Base-by-base conservation (phyloP, 345 rosid genomes). In the Nasturtium officinale region DNA sequence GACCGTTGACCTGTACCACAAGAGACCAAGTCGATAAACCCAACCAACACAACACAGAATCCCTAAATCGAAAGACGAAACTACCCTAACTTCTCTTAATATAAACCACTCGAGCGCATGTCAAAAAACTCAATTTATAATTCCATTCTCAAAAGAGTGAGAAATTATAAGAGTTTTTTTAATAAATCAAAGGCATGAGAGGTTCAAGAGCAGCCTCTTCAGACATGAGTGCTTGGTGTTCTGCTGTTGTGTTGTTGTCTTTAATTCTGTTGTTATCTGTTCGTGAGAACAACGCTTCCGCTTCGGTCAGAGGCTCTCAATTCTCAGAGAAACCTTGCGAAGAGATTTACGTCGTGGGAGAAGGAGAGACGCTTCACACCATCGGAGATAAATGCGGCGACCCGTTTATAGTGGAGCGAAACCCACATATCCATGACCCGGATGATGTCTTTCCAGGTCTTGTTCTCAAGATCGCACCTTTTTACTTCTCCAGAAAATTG, bases 381-480 rank as follows among this genome's bases (percentile, higher is more conserved):
- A 91, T 89, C 67, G 79, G 91, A 42, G 83, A 79, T n/a, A 91
- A 87, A 81, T 91, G 97, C 61, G 87, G 83, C 0, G 97, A 91
- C 77, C 97, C 91, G 12, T 91, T 80, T 55, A 89, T 91, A 8
- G 81, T 89, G 10, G 97, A 89, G 80, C 77, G 80, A 12, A 91
- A 91, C 72, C 97, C 97, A 59, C 97, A 91, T 55, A 84, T 91
- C 60, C 89, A 89, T 12, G 93, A 91, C 38, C 91, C 97, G 1
- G 96, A 89, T 68, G 91, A 91, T 74, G 96, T 91, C 29, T 86
- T 85, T 30, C 97, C 97, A 0, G 97, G 96, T 17, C 92, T 91
- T 50, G 90, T 94, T 77, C 88, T 94, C 84, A 86, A 67, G 78
- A 87, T 91, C 71, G 78, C 78, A 15, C 85, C 96, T 60, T 79